Base-by-base conservation (phyloP, 1,139 yeast species). In the Geotrichum phurueaensis region DNA sequence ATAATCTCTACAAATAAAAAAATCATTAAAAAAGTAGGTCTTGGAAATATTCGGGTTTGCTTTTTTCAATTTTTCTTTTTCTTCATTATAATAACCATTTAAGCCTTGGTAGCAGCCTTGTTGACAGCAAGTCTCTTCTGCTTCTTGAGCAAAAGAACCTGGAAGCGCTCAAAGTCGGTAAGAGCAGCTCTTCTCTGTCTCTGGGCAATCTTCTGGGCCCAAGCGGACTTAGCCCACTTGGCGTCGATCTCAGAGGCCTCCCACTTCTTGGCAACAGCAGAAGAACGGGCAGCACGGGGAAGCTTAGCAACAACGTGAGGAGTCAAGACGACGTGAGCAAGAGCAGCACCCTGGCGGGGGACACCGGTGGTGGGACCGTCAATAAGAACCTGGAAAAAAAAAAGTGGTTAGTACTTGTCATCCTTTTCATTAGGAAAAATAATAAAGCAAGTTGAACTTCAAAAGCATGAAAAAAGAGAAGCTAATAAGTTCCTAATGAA, bases 111-210 rank as follows among this genome's bases (percentile, higher is more conserved):
- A 73, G 84, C 81, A 76, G 89, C 89, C 82, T 90, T 92, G 84
- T 88, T 89, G 76, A 92, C 92, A 81, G 94, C 91, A 78, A 79
- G 86, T 84, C 94, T 88, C 83, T 90, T 90, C 85, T 92, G 97
- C 86, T 91, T 94, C 89, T 89, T 92, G 80, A 90, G 87, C 73
- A 90, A 95, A 79, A 89, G 79, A 74, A 92, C 99, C 85, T 94
- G 97, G 97, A 94, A 94, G 87, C 99, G 92, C 85, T 94, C 97
- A 76, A 94, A 94, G 82, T 94, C 99, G 73, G 94, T 78, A 79
- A 95, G 87, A 77, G 87, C 82, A 74, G 95, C 80, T 85, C 99
- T 89, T 81, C 86, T 90, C 81, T 88, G 86, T 81, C 88, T 90
- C 80, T 89, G 87, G 76, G 96, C 97, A 76, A 94, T 87, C 85